These are phyloP conservation scores for Botrytis deweyae DNA, from an alignment of 2,329 filamentous ascomycete species.

Conservation along the genomic window DNA sequence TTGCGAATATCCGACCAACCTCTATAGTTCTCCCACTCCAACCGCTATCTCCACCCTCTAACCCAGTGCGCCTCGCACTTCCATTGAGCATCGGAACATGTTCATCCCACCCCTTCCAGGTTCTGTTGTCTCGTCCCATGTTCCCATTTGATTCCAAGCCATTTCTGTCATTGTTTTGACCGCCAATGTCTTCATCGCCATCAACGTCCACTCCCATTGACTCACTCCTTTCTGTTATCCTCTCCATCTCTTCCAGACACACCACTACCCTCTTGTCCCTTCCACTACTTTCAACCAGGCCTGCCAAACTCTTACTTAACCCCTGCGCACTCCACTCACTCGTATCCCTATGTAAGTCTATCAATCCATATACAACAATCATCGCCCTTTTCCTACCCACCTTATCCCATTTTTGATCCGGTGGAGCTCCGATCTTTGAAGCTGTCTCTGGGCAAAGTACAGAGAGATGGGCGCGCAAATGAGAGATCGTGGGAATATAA, in stretches of 20 bases:
- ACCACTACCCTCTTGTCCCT: constrained; percentile 47
- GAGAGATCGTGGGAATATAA: constrained; percentile 74
- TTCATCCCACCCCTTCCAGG: constrained; percentile 45
- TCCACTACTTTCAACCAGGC: constrained; percentile 59
- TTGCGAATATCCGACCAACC: constrained; percentile 55
- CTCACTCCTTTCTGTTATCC: constrained; percentile 32
- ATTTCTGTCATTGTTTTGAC: neutral
- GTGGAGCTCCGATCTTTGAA: constrained; percentile 14
- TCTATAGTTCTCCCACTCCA: constrained; percentile 61
- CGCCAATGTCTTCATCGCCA: neutral
- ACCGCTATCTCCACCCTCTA: constrained; percentile 48
- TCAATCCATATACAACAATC: constrained; percentile 63
- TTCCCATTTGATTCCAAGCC: neutral
- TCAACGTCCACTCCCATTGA: neutral
- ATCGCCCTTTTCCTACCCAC: constrained; percentile 28
- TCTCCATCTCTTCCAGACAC: constrained; percentile 46
- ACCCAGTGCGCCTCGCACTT: constrained; percentile 46
- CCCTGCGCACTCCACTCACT: constrained; percentile 77
- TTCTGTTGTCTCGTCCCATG: constrained; percentile 19
- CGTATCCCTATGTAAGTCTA: constrained; percentile 64
- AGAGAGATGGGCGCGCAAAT: constrained; percentile 74
- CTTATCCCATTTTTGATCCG: constrained; percentile 3
- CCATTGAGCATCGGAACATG: constrained; percentile 62
- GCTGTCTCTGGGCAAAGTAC: constrained; percentile 39
- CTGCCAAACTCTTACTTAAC: constrained; percentile 60